A percentile compares a stretch with the other conserved stretches of the same genome.
phyloP scores from a whole-genome alignment of 2,329 filamentous ascomycete species.

The Cladosporium sp. region DNA sequence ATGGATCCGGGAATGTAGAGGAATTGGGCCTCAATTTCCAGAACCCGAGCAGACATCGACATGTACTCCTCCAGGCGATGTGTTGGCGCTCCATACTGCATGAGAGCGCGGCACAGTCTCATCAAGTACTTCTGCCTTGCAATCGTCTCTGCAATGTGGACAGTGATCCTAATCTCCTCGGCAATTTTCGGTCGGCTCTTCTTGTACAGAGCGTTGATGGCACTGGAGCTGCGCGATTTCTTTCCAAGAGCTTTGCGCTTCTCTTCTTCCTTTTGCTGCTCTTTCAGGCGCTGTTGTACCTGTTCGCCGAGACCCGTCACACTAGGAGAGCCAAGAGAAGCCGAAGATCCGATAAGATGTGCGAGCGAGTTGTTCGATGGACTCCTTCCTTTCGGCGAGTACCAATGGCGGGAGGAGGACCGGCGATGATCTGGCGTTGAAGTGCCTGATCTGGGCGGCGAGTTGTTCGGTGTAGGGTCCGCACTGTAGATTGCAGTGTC shows the following conservation, averaged over 20 bases:
- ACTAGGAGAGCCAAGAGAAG: slow-evolving; percentile 44
- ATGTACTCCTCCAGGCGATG: slow-evolving; percentile 91
- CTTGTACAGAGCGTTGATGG: slow-evolving; percentile 36
- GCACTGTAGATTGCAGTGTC: slow-evolving; percentile 18
- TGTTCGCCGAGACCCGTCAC: slow-evolving; percentile 45
- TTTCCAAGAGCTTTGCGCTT: slow-evolving; percentile 25
- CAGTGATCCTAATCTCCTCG: slow-evolving; percentile 59
- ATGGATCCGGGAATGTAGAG: slow-evolving; percentile 89
- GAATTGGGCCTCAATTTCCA: slow-evolving; percentile 87
- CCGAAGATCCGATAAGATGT: slow-evolving; percentile 46
- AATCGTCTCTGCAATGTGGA: slow-evolving; percentile 68
- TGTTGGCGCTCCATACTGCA: slow-evolving; percentile 87
- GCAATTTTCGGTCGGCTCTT: slow-evolving; percentile 42
- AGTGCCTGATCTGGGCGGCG: slow-evolving; percentile 45
- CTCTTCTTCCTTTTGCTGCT: slow-evolving; percentile 40
- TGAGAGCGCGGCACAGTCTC: slow-evolving; percentile 80
- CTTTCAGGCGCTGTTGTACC: slow-evolving; percentile 42
- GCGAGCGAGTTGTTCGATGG: slow-evolving; percentile 45
- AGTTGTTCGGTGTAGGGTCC: slow-evolving; percentile 27
- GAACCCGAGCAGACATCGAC: slow-evolving; percentile 82
- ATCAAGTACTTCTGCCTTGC: slow-evolving; percentile 80
- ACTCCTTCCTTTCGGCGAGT: slow-evolving; percentile 32
- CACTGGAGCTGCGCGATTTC: slow-evolving; percentile 33
- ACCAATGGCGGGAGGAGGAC: slow-evolving; percentile 38
- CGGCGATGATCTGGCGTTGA: slow-evolving; percentile 40